These are phyloP conservation scores for Xylariomycetidae sp. DNA, from an alignment of 2,329 filamentous ascomycete species.

Conservation along the genomic window DNA sequence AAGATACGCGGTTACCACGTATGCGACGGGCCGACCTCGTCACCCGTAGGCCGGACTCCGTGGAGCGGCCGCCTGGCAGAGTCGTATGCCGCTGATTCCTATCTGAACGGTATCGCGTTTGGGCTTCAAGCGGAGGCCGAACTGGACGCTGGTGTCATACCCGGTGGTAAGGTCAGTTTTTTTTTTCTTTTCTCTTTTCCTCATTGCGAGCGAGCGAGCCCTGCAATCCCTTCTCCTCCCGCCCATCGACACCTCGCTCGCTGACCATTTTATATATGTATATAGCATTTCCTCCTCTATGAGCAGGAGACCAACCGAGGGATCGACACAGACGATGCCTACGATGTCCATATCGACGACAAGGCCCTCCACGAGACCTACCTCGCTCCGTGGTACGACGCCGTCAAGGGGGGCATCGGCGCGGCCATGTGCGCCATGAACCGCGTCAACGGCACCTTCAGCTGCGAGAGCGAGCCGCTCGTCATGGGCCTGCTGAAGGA, in stretches of 20 bases:
- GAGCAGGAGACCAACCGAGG: too few species aligned
- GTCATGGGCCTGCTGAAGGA: conserved; percentile 19
- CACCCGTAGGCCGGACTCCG: conserved; percentile 19
- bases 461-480: conserved; percentile 20
- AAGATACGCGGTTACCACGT: conserved; percentile 20
- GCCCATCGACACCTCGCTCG: too few species aligned
- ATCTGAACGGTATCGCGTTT: conserved; percentile 8
- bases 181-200: too few species aligned
- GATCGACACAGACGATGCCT: too few species aligned
- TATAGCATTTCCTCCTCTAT: background rate
- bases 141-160: too few species aligned
- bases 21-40: conserved; percentile 19
- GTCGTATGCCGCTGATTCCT: conserved; percentile 19
- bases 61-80: conserved; percentile 19
- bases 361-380: conserved; percentile 22
- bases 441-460: conserved; percentile 16
- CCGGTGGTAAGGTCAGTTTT: too few species aligned
- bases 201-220: too few species aligned
- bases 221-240: too few species aligned
- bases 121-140: too few species aligned
- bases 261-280: background rate
- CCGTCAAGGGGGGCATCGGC: conserved; percentile 12
- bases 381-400: conserved; percentile 18
- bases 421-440: conserved; percentile 23
- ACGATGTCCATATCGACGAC: conserved; percentile 15